Conservation (phyloP, 768 basidiomycete species). For the Pisolithus tinctorius region DNA sequence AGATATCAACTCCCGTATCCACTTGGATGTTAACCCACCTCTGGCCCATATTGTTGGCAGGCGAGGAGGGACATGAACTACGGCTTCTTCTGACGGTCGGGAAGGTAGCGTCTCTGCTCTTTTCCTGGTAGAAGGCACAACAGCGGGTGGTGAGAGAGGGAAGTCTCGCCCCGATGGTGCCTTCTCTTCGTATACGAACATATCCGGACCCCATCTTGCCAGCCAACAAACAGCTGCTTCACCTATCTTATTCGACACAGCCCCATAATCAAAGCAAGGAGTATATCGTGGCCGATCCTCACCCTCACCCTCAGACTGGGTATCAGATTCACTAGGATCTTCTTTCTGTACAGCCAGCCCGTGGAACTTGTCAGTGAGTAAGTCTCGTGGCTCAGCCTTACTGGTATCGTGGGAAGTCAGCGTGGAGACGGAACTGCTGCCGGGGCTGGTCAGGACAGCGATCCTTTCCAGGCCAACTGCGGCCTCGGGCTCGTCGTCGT, state of each 20-base stretch:
- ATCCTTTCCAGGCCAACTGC: conserved; percentile 68
- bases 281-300: conserved; percentile 11
- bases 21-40: conserved; percentile 64
- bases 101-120: conserved; percentile 26
- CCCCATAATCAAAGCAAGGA: conserved; percentile 69
- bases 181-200: conserved; percentile 59
- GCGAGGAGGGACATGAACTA: conserved; percentile 9
- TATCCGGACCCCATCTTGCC: conserved; percentile 75
- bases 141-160: conserved; percentile 11
- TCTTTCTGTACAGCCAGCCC: conserved; percentile 31
- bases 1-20: conserved; percentile 68
- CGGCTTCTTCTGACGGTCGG: conserved; percentile 13
- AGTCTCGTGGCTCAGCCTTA: conserved; percentile 12
- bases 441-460: conserved; percentile 42
- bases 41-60: conserved; percentile 64
- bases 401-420: background rate
- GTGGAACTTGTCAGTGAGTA: conserved; percentile 24
- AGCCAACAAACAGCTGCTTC: conserved; percentile 88
- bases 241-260: conserved; percentile 86
- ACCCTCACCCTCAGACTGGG: conserved; percentile 19
- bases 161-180: conserved; percentile 10
- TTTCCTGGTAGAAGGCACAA: conserved; percentile 15
- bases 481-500: conserved; percentile 43
- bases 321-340: conserved; percentile 29
- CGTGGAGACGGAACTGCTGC: conserved; percentile 10